Evolutionary conservation across 805 yeast genomes (phyloP).

Genomic region (Dipodascopsis uninucleata): DNA sequence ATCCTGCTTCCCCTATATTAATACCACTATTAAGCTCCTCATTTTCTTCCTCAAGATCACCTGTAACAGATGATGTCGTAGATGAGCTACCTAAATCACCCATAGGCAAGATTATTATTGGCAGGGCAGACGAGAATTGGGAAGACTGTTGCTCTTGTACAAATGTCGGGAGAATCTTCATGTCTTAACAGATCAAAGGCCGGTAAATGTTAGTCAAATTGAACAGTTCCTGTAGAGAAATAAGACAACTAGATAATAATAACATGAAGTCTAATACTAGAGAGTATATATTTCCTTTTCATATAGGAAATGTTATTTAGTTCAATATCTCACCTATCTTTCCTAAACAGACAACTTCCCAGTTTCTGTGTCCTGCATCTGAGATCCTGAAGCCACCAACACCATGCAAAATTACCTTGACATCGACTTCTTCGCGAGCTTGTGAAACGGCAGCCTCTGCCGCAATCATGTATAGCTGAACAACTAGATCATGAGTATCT

Average conservation of each 20-base stretch:
- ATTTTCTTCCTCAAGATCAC: slow-evolving; percentile 5
- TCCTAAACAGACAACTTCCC: slow-evolving; percentile 38
- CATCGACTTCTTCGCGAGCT: slow-evolving; percentile 26
- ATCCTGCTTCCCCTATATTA: slow-evolving; percentile 12
- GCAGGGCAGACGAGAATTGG: slow-evolving; percentile 22
- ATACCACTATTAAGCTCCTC: slow-evolving; percentile 1
- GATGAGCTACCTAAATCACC: slow-evolving; percentile 3
- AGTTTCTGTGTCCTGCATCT: slow-evolving; percentile 26
- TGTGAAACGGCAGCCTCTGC: slow-evolving; percentile 23
- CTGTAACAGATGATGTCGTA: neutral
- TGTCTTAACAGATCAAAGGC: too few relatives aligned
- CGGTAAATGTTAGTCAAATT: too few relatives aligned
- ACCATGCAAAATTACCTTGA: slow-evolving; percentile 34
- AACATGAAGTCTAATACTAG: slow-evolving; percentile 10
- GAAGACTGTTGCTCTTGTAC: slow-evolving; percentile 21
- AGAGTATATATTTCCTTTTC: neutral
- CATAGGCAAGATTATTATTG: slow-evolving; percentile 25
- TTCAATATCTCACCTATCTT: slow-evolving; percentile 24
- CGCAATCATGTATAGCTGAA: slow-evolving; percentile 31
- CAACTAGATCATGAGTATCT: slow-evolving; percentile 30
- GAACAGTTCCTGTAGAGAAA: slow-evolving; percentile 8
- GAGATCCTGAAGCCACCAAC: slow-evolving; percentile 35
- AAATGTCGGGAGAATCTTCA: slow-evolving; percentile 20
- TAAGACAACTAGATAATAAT: slow-evolving; percentile 30
- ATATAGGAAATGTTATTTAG: neutral